A percentile compares a stretch with the other conserved stretches of the same genome.
phyloP scores from a whole-genome alignment of 2,329 filamentous ascomycete genomes.

The Teratosphaeria viscida region DNA sequence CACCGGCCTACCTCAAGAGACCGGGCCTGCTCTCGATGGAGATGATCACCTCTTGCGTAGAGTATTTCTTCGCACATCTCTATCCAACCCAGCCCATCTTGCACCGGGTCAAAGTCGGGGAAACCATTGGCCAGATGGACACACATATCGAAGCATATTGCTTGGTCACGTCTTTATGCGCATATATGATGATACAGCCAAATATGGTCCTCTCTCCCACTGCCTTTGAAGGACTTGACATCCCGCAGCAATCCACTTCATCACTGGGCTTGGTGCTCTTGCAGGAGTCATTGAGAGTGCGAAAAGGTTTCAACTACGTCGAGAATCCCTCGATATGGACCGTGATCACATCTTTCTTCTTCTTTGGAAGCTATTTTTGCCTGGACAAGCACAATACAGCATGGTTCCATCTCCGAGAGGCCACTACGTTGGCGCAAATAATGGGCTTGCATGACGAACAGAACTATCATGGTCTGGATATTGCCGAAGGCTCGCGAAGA shows the following conservation, averaged over 20 bases:
- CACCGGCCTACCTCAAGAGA: constrained; percentile 35
- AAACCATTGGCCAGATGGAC: constrained; percentile 43
- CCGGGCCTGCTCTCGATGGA: constrained; percentile 39
- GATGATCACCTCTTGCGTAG: constrained; percentile 44
- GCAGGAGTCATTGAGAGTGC: constrained; percentile 47
- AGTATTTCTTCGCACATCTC: constrained; percentile 52
- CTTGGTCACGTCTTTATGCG: constrained; percentile 42
- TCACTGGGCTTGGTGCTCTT: constrained; percentile 45
- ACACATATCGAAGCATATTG: constrained; percentile 47
- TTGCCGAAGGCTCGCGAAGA: constrained; percentile 44
- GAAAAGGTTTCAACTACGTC: constrained; percentile 48
- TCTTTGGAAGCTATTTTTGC: constrained; percentile 51
- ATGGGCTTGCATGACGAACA: constrained; percentile 50
- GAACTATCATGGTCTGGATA: constrained; percentile 38
- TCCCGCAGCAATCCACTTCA: constrained; percentile 32
- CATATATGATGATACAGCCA: constrained; percentile 41
- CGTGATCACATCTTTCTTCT: constrained; percentile 53
- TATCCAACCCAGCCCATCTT: constrained; percentile 56
- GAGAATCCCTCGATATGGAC: constrained; percentile 45
- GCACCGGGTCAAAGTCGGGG: constrained; percentile 41
- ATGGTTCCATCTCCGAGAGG: constrained; percentile 53
- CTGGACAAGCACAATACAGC: constrained; percentile 51
- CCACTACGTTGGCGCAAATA: constrained; percentile 49
- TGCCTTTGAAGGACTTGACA: constrained; percentile 40
- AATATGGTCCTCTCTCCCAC: constrained; percentile 33